A percentile compares a stretch with the other conserved stretches of the same genome.
Evolutionary conservation across 176 grass and related monocot species (phyloP).

Genomic region (Juncus effusus): DNA sequence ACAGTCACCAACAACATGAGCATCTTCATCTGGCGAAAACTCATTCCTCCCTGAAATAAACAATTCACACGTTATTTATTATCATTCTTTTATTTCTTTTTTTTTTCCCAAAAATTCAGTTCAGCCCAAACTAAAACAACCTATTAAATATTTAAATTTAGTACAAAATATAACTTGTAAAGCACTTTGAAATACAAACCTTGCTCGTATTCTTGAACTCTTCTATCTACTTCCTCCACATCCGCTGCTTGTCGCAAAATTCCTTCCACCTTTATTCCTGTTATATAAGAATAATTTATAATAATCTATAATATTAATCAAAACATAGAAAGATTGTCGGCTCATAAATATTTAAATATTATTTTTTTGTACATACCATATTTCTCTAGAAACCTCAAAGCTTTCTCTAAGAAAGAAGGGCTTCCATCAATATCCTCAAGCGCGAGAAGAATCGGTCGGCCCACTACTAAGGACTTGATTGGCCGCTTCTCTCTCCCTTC

Average conservation of each 20-base stretch:
- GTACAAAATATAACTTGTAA: background rate
- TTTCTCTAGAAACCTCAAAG: conserved; percentile 95
- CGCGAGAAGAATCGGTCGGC: conserved; percentile 94
- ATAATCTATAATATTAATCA: background rate
- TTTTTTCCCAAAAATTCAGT: conserved; percentile 9
- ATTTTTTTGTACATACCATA: conserved; percentile 53
- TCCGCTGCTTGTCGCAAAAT: conserved; percentile 96
- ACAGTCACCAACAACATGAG: conserved; percentile 95
- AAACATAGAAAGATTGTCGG: conserved; percentile 15
- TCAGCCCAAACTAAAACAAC: too few species aligned
- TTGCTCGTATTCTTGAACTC: conserved; percentile 96
- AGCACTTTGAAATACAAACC: conserved; percentile 48
- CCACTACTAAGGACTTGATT: conserved; percentile 84
- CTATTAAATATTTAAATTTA: too few species aligned
- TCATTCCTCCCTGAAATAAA: conserved; percentile 64
- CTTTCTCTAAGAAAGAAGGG: conserved; percentile 98
- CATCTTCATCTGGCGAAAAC: conserved; percentile 86
- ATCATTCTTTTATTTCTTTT: conserved; percentile 13
- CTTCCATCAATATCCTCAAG: conserved; percentile 99
- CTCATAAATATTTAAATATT: conserved; percentile 7
- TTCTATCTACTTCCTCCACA: conserved; percentile 91
- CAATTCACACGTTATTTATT: too few species aligned
- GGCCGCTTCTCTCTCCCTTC: conserved; percentile 90
- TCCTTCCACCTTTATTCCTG: conserved; percentile 92
- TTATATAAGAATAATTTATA: conserved; percentile 20